phyloP scores from a whole-genome alignment of 768 basidiomycete species.

The Kwoniella europaea region DNA sequence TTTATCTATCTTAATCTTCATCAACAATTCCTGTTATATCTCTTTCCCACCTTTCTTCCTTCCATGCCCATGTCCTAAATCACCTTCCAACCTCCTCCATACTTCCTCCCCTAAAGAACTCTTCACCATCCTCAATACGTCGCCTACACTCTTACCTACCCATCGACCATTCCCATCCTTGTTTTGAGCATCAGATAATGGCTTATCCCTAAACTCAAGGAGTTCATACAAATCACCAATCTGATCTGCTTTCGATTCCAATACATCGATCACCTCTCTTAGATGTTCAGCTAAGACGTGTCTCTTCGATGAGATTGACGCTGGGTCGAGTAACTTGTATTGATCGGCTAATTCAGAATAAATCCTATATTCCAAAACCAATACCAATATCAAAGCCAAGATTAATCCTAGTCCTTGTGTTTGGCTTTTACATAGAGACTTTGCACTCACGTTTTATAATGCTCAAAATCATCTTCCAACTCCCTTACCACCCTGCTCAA shows the following conservation, averaged over 20 bases:
- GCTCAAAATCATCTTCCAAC: conserved; percentile 91
- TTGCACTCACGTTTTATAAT: conserved; percentile 81
- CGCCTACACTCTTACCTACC: conserved; percentile 33
- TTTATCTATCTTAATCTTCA: background rate
- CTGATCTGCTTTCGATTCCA: conserved; percentile 95
- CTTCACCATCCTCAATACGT: conserved; percentile 46
- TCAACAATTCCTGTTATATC: background rate
- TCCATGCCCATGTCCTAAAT: conserved; percentile 10
- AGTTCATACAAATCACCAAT: conserved; percentile 89
- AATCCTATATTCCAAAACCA: conserved; percentile 64
- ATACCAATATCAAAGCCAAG: background rate
- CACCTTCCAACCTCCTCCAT: conserved; percentile 35
- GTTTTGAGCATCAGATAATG: background rate
- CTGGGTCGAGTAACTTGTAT: conserved; percentile 86
- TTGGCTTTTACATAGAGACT: background rate
- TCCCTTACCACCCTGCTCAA: conserved; percentile 80
- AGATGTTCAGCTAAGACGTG: conserved; percentile 87
- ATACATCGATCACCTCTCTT: conserved; percentile 84
- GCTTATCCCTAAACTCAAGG: conserved; percentile 64
- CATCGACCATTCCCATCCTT: conserved; percentile 9
- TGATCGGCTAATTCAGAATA: conserved; percentile 90
- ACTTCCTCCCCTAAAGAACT: conserved; percentile 47
- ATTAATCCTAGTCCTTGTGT: background rate
- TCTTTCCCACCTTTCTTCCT: conserved; percentile 14
- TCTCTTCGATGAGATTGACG: conserved; percentile 76